phyloP scores from a whole-genome alignment of 1,284 basidiomycete species.

The Austroboletus novae-zelandiae region DNA sequence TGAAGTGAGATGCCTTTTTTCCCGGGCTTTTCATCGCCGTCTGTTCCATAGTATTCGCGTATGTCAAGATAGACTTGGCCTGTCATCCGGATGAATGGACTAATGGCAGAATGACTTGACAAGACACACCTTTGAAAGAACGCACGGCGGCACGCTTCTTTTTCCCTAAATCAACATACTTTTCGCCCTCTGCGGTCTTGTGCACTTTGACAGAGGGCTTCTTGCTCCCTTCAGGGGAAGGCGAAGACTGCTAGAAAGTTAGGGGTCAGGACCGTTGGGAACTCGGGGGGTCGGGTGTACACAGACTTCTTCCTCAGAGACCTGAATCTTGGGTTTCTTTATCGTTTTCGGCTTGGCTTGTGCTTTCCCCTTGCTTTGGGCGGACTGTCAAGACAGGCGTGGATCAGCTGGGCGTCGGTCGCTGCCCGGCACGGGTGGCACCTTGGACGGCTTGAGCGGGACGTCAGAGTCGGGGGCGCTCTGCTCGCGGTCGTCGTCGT shows the following conservation, averaged over 20 bases:
- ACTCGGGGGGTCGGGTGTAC: neutral
- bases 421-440: neutral
- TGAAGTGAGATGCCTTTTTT: conserved; percentile 80
- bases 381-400: neutral
- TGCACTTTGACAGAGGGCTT: conserved; percentile 7
- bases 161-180: conserved; percentile 66
- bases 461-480: conserved; percentile 13
- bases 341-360: conserved; percentile 18
- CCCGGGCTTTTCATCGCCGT: conserved; percentile 73
- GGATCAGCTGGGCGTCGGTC: conserved; percentile 1
- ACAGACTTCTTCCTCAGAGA: conserved; percentile 10
- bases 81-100: conserved; percentile 16
- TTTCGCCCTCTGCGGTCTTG: conserved; percentile 51
- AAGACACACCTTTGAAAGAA: conserved; percentile 58
- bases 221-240: conserved; percentile 2
- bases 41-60: conserved; percentile 63
- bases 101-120: neutral
- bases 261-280: conserved; percentile 15
- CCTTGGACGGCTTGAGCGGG: conserved; percentile 19
- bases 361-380: conserved; percentile 7
- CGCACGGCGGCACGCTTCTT: conserved; percentile 70
- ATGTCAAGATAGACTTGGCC: conserved; percentile 67
- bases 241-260: conserved; percentile 14
- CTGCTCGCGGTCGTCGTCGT: conserved; percentile 20
- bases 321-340: conserved; percentile 31